Evolutionary conservation across 257 asterid genomes (phyloP).

Genomic region (Echium plantagineum): DNA sequence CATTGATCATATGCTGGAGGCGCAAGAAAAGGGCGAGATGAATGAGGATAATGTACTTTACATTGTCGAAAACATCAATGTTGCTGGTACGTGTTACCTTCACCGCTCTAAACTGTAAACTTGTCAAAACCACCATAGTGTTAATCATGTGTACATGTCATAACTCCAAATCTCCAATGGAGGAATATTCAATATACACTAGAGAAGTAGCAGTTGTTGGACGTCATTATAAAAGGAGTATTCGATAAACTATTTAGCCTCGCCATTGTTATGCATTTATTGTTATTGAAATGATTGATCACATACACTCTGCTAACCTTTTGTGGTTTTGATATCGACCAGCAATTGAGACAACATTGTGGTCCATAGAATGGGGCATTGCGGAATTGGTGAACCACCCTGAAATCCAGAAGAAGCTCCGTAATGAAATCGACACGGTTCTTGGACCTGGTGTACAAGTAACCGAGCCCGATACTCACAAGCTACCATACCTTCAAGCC

Average conservation of each 20-base stretch:
- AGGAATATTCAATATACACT: no score
- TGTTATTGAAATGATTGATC: no score
- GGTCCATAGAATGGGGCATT: constrained; percentile 85
- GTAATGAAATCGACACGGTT: constrained; percentile 42
- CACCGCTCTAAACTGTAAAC: no score
- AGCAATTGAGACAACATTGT: constrained; percentile 82
- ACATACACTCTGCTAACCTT: neutral
- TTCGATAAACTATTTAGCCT: no score
- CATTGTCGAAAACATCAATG: constrained; percentile 73
- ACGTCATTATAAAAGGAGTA: no score
- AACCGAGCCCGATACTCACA: constrained; percentile 53
- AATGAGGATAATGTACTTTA: constrained; percentile 68
- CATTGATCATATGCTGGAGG: constrained; percentile 61
- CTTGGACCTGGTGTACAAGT: constrained; percentile 63
- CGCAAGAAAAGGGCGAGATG: constrained; percentile 61
- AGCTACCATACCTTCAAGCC: constrained; percentile 74
- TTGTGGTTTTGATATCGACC: constrained; percentile 1
- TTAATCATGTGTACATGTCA: no score
- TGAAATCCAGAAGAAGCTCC: constrained; percentile 51
- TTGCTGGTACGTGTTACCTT: constrained; percentile 41
- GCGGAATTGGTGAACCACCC: constrained; percentile 84
- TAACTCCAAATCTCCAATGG: no score
- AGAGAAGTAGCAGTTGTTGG: no score
- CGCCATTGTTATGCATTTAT: no score
- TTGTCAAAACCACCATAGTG: no score